Base-by-base conservation (phyloP, 2,329 filamentous ascomycete genomes). In the Fusarium multiceps region DNA sequence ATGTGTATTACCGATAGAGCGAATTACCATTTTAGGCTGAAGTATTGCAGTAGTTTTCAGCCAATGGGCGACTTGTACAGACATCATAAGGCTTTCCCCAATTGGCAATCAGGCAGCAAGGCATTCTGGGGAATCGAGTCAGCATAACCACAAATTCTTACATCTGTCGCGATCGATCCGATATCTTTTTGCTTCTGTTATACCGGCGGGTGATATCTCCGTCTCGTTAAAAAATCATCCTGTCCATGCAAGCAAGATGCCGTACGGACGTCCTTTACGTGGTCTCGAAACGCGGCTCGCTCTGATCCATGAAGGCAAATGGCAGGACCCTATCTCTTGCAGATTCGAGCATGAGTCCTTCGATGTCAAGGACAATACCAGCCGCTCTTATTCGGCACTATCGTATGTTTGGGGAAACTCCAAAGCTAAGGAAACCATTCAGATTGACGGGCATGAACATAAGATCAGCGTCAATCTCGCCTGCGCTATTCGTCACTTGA, bases 321-420 rank as follows among this genome's bases (percentile, higher is more conserved):
- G 34, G 34, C 34, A n/a, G 18, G 34, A 37, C 3, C 16, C 16
- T 6, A 37, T 37, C 5, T 6, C 2, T 11, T 37, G 34, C 9
- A 37, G 34, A 16, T 37, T 37, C 5, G 34, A 37, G 3, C n/a
- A 37, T 2, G 34, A 37, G 3, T 37, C 34, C 1, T 18, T 37
- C 2, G 16, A 37, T 4, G 16, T 4, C 5, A 1, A 18, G 5
- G 10, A 4, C 5, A 34, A 18, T 18, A 2, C 8, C 4, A 34
- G 4, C 5, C 16, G 16, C 8, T 11, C 16, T 18, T 37, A 37
- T 37, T 37, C 16, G 1, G 34, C 34, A 3, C 34, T 37, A 5
- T 37, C 34, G 0, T 37, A 37, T 9, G 34, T 37, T 4, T 37
- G 34, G 34, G 34, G 34, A 0, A 37, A 11, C 16, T n/a, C 34